phyloP scores from a whole-genome alignment of 2,329 filamentous ascomycete genomes.

The Penicillium sp. region DNA sequence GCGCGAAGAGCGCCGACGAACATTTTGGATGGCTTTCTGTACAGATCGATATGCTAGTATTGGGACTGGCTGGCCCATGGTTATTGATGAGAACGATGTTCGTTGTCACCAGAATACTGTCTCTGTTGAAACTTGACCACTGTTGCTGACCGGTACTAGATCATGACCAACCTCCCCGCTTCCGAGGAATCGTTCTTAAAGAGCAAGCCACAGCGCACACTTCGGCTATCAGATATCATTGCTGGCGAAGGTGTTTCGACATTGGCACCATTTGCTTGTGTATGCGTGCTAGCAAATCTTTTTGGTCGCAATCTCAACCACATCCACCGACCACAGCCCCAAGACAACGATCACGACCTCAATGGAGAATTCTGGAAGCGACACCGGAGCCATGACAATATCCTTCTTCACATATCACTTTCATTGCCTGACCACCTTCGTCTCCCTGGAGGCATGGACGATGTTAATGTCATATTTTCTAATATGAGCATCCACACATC shows the following conservation, averaged over 20 bases:
- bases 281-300: constrained; percentile 83
- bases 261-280: constrained; percentile 76
- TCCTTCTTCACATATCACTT: constrained; percentile 83
- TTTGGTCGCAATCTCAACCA: constrained; percentile 92
- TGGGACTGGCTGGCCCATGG: constrained; percentile 97
- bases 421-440: constrained; percentile 80
- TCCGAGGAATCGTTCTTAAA: constrained; percentile 84
- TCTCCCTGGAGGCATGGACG: constrained; percentile 73
- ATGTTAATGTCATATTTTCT: constrained; percentile 86
- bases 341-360: constrained; percentile 83
- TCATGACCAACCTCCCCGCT: constrained; percentile 81
- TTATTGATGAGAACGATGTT: constrained; percentile 83
- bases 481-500: constrained; percentile 98
- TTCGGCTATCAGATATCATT: constrained; percentile 61
- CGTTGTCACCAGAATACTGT: constrained; percentile 27
- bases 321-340: constrained; percentile 80
- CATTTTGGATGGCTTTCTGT: constrained; percentile 94
- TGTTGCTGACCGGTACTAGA: constrained; percentile 47
- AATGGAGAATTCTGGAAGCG: constrained; percentile 96
- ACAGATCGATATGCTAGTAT: constrained; percentile 92
- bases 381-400: constrained; percentile 85
- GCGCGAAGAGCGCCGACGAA: constrained; percentile 84
- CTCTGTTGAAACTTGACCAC: not conserved
- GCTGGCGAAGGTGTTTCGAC: constrained; percentile 71
- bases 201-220: constrained; percentile 73